Percentiles rank a stretch among this genome's conserved stretches.
Conservation (phyloP, 2,329 filamentous ascomycete species). For the Chrysosphaeria jannelii region DNA sequence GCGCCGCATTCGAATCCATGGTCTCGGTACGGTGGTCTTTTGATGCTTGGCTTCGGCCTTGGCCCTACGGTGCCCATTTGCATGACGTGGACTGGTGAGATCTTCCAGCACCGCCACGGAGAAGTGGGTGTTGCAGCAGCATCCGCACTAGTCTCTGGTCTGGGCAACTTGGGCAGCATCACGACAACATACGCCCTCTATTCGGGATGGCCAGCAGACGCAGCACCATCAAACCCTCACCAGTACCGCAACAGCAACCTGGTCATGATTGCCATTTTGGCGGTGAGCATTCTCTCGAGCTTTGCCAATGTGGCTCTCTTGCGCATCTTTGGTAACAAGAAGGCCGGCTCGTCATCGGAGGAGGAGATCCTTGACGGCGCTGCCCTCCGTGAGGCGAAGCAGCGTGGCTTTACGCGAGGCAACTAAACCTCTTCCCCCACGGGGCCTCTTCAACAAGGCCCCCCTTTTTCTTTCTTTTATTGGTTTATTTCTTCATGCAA, state of each 20-base stretch:
- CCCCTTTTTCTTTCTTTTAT: constrained; percentile 1
- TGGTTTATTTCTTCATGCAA: too few species aligned
- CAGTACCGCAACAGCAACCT: constrained; percentile 63
- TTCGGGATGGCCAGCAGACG: constrained; percentile 57
- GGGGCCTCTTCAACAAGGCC: constrained; percentile 1
- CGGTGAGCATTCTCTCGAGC: constrained; percentile 44
- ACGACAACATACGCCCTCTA: constrained; percentile 75
- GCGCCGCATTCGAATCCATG: constrained; percentile 33
- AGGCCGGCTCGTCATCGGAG: constrained; percentile 11
- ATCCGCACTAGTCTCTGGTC: constrained; percentile 55
- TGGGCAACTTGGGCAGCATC: constrained; percentile 66
- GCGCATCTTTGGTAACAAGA: constrained; percentile 22
- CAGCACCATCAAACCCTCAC: constrained; percentile 24
- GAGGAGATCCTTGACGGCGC: constrained; percentile 26
- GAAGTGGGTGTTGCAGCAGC: constrained; percentile 77
- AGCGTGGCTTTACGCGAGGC: constrained; percentile 21
- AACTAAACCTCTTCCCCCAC: constrained; percentile 2
- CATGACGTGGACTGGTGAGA: constrained; percentile 79
- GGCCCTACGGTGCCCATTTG: constrained; percentile 77
- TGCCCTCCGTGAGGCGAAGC: constrained; percentile 22
- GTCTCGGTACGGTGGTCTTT: constrained; percentile 65
- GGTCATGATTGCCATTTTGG: constrained; percentile 65
- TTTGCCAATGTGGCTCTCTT: constrained; percentile 37
- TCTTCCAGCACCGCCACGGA: constrained; percentile 69
- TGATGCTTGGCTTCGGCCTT: constrained; percentile 71